Percentiles rank a stretch among this genome's conserved stretches.
Evolutionary conservation across 352 stramenopile genomes (phyloP).

Genomic region (Globisporangium nodosum): DNA sequence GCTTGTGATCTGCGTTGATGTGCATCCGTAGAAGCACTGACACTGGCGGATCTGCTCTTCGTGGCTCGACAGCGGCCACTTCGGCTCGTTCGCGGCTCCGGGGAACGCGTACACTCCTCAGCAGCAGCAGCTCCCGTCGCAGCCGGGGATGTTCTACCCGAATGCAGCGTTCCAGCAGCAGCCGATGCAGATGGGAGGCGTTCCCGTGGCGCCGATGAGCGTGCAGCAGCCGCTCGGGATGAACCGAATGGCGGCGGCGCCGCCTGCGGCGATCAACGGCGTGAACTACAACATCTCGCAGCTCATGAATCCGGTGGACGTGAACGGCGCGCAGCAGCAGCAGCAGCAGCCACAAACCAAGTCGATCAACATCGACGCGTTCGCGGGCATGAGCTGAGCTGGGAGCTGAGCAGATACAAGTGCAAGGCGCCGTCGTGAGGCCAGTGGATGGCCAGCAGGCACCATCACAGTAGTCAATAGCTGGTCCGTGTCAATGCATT

Average conservation of each 20-base stretch:
- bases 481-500: not conserved
- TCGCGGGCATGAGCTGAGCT: slow-evolving; percentile 42
- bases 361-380: slow-evolving; percentile 82
- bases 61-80: slow-evolving; percentile 30
- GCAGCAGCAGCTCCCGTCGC: slow-evolving; percentile 20
- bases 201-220: slow-evolving; percentile 2
- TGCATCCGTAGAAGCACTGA: too few species aligned
- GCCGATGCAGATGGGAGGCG: slow-evolving; percentile 15
- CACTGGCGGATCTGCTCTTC: not conserved
- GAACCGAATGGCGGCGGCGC: not conserved
- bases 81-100: slow-evolving; percentile 39
- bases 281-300: slow-evolving; percentile 84
- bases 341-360: slow-evolving; percentile 29
- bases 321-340: slow-evolving; percentile 34
- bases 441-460: not conserved
- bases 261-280: not conserved
- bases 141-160: slow-evolving; percentile 15
- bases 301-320: slow-evolving; percentile 71
- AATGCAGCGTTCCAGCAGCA: slow-evolving; percentile 21
- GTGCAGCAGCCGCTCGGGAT: slow-evolving; percentile 17
- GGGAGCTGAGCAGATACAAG: not conserved
- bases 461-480: too few species aligned
- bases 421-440: not conserved
- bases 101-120: slow-evolving; percentile 12
- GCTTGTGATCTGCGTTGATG: not conserved